These are phyloP conservation scores for Fagopyrum tataricum DNA, from an alignment of 148 eudicot genomes.

Conservation along the genomic window DNA sequence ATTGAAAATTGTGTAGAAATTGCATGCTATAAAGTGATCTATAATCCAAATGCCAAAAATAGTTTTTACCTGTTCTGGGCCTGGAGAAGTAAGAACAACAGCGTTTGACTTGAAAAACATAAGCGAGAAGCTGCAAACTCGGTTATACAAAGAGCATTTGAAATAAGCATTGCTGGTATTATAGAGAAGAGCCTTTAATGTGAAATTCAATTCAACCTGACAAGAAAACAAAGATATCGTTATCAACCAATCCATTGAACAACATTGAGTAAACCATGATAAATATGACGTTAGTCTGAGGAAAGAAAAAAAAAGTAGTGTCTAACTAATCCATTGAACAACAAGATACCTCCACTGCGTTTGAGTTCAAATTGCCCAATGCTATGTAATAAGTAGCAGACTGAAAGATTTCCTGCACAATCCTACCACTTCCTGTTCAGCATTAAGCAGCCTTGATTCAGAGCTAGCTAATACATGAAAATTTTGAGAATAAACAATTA, in stretches of 20 bases:
- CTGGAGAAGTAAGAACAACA: slow-evolving; percentile 39
- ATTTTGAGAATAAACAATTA: not conserved
- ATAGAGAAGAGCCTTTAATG: slow-evolving; percentile 32
- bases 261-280: not conserved
- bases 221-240: not conserved
- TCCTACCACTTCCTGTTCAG: slow-evolving; percentile 34
- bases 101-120: slow-evolving; percentile 30
- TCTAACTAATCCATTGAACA: no score
- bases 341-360: slow-evolving; percentile 39
- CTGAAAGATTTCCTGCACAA: slow-evolving; percentile 30
- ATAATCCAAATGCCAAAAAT: not conserved
- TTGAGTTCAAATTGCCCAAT: slow-evolving; percentile 43
- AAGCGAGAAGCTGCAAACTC: slow-evolving; percentile 33
- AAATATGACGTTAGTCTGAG: not conserved
- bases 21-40: not conserved
- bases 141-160: slow-evolving; percentile 34
- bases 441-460: slow-evolving; percentile 4
- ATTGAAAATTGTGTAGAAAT: not conserved
- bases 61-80: slow-evolving; percentile 30
- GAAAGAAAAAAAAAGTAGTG: not conserved
- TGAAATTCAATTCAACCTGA: slow-evolving; percentile 46
- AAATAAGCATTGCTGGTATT: slow-evolving; percentile 34
- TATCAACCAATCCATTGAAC: not conserved
- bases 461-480: not conserved
- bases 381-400: slow-evolving; percentile 42